These are phyloP conservation scores for Corrigiola litoralis DNA, from an alignment of 179 eudicot genomes.

Conservation along the genomic window DNA sequence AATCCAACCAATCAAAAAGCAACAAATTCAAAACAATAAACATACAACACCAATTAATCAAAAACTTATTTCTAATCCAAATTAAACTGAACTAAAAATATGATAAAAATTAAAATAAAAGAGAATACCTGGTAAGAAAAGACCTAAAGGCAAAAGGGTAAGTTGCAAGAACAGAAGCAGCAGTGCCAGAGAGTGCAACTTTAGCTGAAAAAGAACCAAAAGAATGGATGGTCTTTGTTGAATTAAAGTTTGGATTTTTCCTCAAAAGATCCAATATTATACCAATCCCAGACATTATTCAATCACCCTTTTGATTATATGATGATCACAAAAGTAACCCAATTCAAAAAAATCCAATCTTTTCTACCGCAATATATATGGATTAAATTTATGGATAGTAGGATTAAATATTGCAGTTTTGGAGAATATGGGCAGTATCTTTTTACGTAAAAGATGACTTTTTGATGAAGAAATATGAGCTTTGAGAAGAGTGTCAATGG, in stretches of 20 bases:
- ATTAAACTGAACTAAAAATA: not conserved
- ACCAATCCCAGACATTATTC: slow-evolving; percentile 53
- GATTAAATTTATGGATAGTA: too few relatives aligned
- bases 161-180: slow-evolving; percentile 52
- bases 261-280: slow-evolving; percentile 51
- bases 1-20: not conserved
- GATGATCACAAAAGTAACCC: not conserved
- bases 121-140: slow-evolving; percentile 37
- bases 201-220: slow-evolving; percentile 45
- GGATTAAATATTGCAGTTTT: too few relatives aligned
- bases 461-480: too few relatives aligned
- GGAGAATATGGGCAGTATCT: too few relatives aligned
- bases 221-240: slow-evolving; percentile 39
- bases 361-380: too few relatives aligned
- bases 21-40: not conserved
- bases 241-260: slow-evolving; percentile 46
- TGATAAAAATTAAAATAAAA: not conserved
- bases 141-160: slow-evolving; percentile 63
- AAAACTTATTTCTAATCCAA: not conserved
- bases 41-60: not conserved
- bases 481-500: too few relatives aligned
- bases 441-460: too few relatives aligned
- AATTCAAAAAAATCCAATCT: too few relatives aligned
- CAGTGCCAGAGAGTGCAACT: slow-evolving; percentile 48
- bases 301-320: not conserved